Evolutionary conservation across 2,329 filamentous ascomycete species (phyloP).

Genomic region (Lecanicillium sp.): DNA sequence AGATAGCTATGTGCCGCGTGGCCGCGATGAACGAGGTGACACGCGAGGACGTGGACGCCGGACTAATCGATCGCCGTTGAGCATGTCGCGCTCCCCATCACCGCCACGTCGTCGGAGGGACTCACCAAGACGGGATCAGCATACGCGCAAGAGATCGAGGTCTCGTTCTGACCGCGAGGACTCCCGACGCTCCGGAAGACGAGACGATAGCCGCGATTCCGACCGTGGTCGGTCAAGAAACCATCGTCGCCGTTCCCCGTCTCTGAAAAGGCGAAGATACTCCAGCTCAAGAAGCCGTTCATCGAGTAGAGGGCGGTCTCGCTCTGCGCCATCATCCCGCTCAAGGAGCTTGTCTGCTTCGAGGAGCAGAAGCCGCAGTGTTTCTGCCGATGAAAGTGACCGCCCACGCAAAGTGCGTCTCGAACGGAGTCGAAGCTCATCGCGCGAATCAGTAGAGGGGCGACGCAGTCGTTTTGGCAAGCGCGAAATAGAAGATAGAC

Average conservation of each 20-base stretch:
- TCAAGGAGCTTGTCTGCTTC: constrained; percentile 33
- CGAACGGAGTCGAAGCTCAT: too few relatives aligned
- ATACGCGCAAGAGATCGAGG: constrained; percentile 30
- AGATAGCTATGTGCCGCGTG: constrained; percentile 46
- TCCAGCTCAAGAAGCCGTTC: constrained; percentile 41
- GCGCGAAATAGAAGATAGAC: constrained; percentile 7
- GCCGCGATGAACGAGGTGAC: constrained; percentile 28
- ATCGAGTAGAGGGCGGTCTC: constrained; percentile 27
- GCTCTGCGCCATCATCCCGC: constrained; percentile 24
- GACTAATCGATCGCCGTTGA: constrained; percentile 24
- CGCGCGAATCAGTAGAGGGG: constrained; percentile 10
- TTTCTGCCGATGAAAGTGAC: too few relatives aligned
- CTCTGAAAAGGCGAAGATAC: constrained; percentile 41
- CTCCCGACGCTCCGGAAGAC: constrained; percentile 17
- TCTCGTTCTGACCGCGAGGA: constrained; percentile 22
- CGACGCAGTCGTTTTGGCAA: constrained; percentile 17
- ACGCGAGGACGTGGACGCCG: constrained; percentile 29
- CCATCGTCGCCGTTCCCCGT: constrained; percentile 28
- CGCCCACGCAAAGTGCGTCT: too few relatives aligned
- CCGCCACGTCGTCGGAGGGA: constrained; percentile 24
- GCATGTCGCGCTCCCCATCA: too few relatives aligned
- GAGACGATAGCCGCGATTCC: constrained; percentile 11
- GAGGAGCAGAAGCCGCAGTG: constrained; percentile 23
- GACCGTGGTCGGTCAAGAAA: constrained; percentile 14
- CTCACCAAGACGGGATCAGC: constrained; percentile 22